Percentiles rank a stretch among this genome's conserved stretches.
phyloP scores from a whole-genome alignment of 2,329 filamentous ascomycete species.

The Paracoccidioides brasiliensis region DNA sequence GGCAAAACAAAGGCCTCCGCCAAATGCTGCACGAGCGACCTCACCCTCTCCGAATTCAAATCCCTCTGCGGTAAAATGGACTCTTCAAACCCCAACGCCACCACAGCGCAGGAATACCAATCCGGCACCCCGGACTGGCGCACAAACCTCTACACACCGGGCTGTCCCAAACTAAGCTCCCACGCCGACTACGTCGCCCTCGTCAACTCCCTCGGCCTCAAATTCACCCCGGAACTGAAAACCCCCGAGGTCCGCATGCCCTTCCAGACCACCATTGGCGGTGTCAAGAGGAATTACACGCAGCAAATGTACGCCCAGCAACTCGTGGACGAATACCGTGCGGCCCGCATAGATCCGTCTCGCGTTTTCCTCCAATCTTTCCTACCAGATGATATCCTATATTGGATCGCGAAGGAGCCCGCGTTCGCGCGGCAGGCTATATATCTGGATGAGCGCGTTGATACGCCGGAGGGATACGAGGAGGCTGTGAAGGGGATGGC shows the following conservation, averaged over 20 bases:
- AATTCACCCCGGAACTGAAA: slow-evolving; percentile 57
- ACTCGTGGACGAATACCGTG: slow-evolving; percentile 47
- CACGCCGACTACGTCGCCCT: slow-evolving; percentile 51
- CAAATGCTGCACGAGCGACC: slow-evolving; percentile 58
- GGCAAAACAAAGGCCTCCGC: slow-evolving; percentile 41
- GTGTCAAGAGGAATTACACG: slow-evolving; percentile 43
- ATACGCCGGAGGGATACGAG: slow-evolving; percentile 38
- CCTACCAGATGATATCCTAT: slow-evolving; percentile 49
- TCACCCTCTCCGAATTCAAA: slow-evolving; percentile 55
- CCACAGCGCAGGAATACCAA: slow-evolving; percentile 45
- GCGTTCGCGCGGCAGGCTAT: slow-evolving; percentile 50
- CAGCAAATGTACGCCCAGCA: slow-evolving; percentile 53
- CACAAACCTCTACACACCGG: slow-evolving; percentile 46
- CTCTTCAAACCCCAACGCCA: slow-evolving; percentile 45
- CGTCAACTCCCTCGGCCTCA: slow-evolving; percentile 44
- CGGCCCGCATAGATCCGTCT: slow-evolving; percentile 38
- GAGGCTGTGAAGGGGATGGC: slow-evolving; percentile 46
- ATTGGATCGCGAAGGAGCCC: slow-evolving; percentile 52
- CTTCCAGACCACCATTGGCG: slow-evolving; percentile 26
- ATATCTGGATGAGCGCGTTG: slow-evolving; percentile 51
- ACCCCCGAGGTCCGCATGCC: slow-evolving; percentile 58
- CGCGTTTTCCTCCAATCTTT: slow-evolving; percentile 55
- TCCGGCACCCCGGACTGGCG: slow-evolving; percentile 48
- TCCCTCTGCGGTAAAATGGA: slow-evolving; percentile 61
- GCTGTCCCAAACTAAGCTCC: slow-evolving; percentile 48